Base-by-base conservation (phyloP, 805 yeast genomes). In the Candida verbasci region DNA sequence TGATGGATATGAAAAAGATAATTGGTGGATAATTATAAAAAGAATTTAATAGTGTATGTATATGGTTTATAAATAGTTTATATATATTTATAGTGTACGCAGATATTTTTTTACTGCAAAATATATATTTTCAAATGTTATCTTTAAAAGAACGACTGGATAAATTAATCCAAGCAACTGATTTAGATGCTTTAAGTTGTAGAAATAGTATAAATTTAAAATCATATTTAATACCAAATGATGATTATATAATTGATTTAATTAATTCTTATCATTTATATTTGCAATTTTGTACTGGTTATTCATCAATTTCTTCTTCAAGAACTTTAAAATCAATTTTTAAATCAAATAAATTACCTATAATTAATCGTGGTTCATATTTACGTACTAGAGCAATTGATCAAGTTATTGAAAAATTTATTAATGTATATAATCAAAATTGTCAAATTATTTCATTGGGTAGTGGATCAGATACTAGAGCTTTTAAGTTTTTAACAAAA, bases 1-100 rank as follows among this genome's bases (percentile, higher is more conserved):
- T 18, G 64, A 74, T 29, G 98, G 98, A 0, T 93, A 91, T 53
- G 97, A 93, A 55, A 77, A 74, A 52, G 98, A 91, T 54, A 91
- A 91, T 52, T 93, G 97, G 97, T 91, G 95, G 85, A 58, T 59
- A 1, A 53, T 66, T 1, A 43, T 39, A 29, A 45, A 47, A 51
- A 45, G 34, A 29, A n/a, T 43, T 31, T 34, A 27, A n/a, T 17
- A 16, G 16, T 17, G 8, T 24, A 23, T 17, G 6, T 34, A n/a
- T n/a, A n/a, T n/a, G n/a, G n/a, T n/a, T n/a, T n/a, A n/a, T n/a
- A n/a, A n/a, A n/a, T n/a, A n/a, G n/a, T n/a, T n/a, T n/a, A n/a
- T 20, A 20, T 18, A 14, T 9, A 14, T 9, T 29, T 17, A 29
- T 20, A 6, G 31, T 8, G 7, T 7, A 26, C 10, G 10, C 17